Evolutionary conservation across 31 red algal species (phyloP), one percentile per base, ranked within the genome.

Genomic region (Endocladia muricata): DNA sequence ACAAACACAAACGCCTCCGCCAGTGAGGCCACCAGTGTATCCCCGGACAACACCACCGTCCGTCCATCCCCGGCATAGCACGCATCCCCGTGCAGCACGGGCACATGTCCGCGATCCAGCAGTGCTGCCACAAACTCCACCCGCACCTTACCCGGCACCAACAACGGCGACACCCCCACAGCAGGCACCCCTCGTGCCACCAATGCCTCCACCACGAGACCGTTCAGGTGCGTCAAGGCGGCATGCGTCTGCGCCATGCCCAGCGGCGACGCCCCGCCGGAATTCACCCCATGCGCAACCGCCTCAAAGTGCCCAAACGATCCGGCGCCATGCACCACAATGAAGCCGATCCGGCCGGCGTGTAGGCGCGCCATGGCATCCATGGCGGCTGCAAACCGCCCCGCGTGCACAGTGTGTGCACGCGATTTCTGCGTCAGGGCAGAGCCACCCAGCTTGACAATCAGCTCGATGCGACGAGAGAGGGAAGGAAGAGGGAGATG

Each of bases 241-340:
- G 74, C 74, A 69, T 78, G 83, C 0, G 83, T 88, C 35, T 2
- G 31, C 40, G 83, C 36, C 49, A 88, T 58, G 5, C 61, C 74
- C 64, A 78, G 40, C 1, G 71, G 2, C 0, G 64, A 32, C 51
- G 73, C 73, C 19, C 40, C 42, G 36, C 83, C 83, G 38, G 32
- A 13, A 4, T 26, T 34, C 3, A 79, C 22, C 22, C 31, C 44
- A 38, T 76, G 41, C 2, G 41, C 34, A 2, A 4, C 7, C 21
- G 83, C 83, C 35, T 88, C 83, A 15, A 72, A 44, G 56, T 88
- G 83, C 0, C 83, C 83, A 65, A 78, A 88, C 17, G 73, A 78
- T 13, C 83, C 83, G 31, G 83, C 83, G 25, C 83, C 83, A 26
- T 78, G 71, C 26, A 77, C 52, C 23, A 88, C 9, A 9, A 88